These are phyloP conservation scores for Pythium volutum DNA, from an alignment of 352 stramenopile genomes.

Conservation along the genomic window DNA sequence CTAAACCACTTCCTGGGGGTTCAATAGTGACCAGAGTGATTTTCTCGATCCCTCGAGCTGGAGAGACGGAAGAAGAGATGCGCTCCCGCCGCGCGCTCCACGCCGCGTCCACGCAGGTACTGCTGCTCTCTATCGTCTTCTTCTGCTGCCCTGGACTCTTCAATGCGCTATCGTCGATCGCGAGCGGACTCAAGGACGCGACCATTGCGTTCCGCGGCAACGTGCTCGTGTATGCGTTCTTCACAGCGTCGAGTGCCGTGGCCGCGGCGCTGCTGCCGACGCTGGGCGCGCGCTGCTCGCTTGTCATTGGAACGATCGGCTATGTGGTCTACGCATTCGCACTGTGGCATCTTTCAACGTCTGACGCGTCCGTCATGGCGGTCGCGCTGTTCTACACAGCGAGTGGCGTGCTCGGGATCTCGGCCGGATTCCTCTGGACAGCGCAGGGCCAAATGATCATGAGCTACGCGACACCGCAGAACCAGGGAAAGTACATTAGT, in stretches of 20 bases:
- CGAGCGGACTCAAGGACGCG: constrained; percentile 34
- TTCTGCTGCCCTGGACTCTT: constrained; percentile 59
- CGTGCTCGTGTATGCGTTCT: constrained; percentile 54
- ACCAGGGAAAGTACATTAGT: constrained; percentile 51
- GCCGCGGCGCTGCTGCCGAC: constrained; percentile 42
- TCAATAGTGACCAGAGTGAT: too few relatives aligned
- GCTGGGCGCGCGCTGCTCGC: constrained; percentile 36
- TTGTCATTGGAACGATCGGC: constrained; percentile 51
- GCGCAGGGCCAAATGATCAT: constrained; percentile 70
- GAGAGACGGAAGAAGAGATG: too few relatives aligned
- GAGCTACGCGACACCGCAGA: constrained; percentile 42
- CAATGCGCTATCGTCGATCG: constrained; percentile 52
- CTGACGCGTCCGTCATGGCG: too few relatives aligned
- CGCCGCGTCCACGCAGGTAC: constrained; percentile 27
- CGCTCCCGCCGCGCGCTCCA: not conserved
- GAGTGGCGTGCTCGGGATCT: constrained; percentile 45
- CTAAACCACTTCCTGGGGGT: too few relatives aligned
- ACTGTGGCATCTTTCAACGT: too few relatives aligned
- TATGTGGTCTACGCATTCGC: constrained; percentile 55
- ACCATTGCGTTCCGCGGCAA: constrained; percentile 40
- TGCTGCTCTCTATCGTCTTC: constrained; percentile 40
- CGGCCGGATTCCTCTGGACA: constrained; percentile 74
- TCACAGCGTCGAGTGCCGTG: constrained; percentile 54
- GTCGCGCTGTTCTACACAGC: constrained; percentile 23
- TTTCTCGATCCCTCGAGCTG: too few relatives aligned